Evolutionary conservation across 169 alveolate species (phyloP).

Genomic region (Theileria equi): DNA sequence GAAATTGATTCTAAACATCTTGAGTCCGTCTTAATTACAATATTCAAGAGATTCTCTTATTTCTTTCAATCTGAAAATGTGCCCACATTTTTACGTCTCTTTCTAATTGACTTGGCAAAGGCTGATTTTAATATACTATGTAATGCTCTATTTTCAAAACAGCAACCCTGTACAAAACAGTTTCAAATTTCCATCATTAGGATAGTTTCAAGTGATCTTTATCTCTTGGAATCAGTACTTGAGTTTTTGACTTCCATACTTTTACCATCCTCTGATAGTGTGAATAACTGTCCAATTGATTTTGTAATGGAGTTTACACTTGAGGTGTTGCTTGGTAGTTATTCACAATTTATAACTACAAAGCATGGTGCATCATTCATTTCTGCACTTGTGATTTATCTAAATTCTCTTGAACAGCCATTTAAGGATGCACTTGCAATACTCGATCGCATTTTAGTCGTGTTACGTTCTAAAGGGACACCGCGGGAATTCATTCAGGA

Average conservation of each 20-base stretch:
- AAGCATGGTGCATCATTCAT: too few species aligned
- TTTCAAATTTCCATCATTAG: constrained; percentile 27
- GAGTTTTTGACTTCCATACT: constrained; percentile 7
- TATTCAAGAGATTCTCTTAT: constrained; percentile 27
- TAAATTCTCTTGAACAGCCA: too few species aligned
- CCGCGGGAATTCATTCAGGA: too few species aligned
- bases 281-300: constrained; percentile 19
- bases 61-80: constrained; percentile 17
- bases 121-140: constrained; percentile 36
- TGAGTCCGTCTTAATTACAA: constrained; percentile 39
- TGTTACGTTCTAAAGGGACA: too few species aligned
- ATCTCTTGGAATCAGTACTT: constrained; percentile 10
- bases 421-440: too few species aligned
- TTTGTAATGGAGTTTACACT: constrained; percentile 31
- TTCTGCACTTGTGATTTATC: too few species aligned
- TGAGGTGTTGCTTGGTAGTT: too few species aligned
- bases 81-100: constrained; percentile 31
- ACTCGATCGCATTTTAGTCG: too few species aligned
- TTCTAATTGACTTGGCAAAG: constrained; percentile 42
- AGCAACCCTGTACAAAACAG: constrained; percentile 3
- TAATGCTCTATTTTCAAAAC: constrained; percentile 23
- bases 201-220: constrained; percentile 18
- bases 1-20: constrained; percentile 41
- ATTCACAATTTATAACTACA: too few species aligned
- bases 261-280: background rate